Evolutionary conservation across 805 yeast species (phyloP).

Genomic region (Brettanomyces nanus): DNA sequence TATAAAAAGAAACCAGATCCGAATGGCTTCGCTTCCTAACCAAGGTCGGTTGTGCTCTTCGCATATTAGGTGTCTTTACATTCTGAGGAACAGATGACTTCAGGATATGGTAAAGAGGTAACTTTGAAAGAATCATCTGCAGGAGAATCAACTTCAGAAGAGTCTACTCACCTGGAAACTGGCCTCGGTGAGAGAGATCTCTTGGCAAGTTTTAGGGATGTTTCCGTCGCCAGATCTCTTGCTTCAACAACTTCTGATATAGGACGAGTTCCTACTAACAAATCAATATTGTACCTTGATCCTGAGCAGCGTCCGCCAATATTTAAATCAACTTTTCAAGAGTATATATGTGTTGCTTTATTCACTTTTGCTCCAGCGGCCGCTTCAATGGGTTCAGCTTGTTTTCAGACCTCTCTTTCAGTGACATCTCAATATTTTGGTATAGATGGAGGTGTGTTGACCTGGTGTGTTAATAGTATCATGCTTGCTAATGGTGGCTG

Average conservation of each 20-base stretch:
- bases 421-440: conserved; percentile 28
- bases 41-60: too few relatives aligned
- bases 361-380: conserved; percentile 35
- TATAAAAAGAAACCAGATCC: too few relatives aligned
- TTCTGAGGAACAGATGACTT: too few relatives aligned
- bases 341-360: conserved; percentile 24
- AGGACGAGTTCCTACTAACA: conserved; percentile 5
- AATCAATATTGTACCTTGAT: conserved; percentile 9
- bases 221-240: too few relatives aligned
- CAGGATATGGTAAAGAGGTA: too few relatives aligned
- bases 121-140: too few relatives aligned
- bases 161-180: too few relatives aligned
- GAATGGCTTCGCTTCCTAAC: too few relatives aligned
- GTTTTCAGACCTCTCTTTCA: conserved; percentile 30
- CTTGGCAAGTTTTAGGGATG: too few relatives aligned
- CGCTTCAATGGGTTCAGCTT: conserved; percentile 28
- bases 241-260: background rate
- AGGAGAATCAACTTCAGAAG: too few relatives aligned
- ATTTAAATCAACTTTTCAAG: conserved; percentile 27
- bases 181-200: too few relatives aligned
- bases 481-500: conserved; percentile 36
- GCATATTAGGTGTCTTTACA: too few relatives aligned
- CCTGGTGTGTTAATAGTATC: conserved; percentile 36
- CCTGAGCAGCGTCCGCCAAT: conserved; percentile 29
- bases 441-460: conserved; percentile 31